Conservation (phyloP, 768 basidiomycete genomes). For the Tephrocybe sp. region DNA sequence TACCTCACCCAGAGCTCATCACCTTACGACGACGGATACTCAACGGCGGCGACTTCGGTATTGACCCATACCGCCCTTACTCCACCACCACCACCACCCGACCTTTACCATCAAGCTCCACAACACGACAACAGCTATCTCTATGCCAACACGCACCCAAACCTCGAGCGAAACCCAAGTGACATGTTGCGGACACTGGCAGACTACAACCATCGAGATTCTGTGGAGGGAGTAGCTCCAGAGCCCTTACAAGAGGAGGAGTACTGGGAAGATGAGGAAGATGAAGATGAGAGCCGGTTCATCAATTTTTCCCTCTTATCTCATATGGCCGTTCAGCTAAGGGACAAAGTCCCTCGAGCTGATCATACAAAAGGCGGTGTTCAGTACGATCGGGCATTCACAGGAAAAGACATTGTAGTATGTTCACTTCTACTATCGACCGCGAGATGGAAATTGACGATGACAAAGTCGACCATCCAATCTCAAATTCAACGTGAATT, state of each 20-base stretch:
- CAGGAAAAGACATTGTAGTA: constrained; percentile 93
- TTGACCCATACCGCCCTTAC: constrained; percentile 2
- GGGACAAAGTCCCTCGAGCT: constrained; percentile 86
- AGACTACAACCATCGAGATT: constrained; percentile 23
- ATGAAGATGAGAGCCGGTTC: constrained; percentile 71
- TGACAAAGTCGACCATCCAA: constrained; percentile 77
- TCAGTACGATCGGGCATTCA: constrained; percentile 87
- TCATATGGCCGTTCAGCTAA: constrained; percentile 85
- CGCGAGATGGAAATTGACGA: too few species aligned
- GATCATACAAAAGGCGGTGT: constrained; percentile 93
- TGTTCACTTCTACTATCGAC: constrained; percentile 23
- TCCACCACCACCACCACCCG: constrained; percentile 1
- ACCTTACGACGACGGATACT: constrained; percentile 5
- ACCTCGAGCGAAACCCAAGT: constrained; percentile 32
- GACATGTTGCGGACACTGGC: constrained; percentile 37
- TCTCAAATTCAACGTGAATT: constrained; percentile 84
- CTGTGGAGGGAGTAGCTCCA: constrained; percentile 11
- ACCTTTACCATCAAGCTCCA: constrained; percentile 5
- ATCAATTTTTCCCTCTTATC: constrained; percentile 87
- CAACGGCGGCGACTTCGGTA: constrained; percentile 6
- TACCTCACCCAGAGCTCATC: constrained; percentile 11
- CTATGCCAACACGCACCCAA: constrained; percentile 2
- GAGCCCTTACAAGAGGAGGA: constrained; percentile 31
- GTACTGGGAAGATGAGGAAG: constrained; percentile 63
- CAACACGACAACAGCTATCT: constrained; percentile 9